Conservation (phyloP, 441 rosid genomes). For the Bruguiera hainesii region DNA sequence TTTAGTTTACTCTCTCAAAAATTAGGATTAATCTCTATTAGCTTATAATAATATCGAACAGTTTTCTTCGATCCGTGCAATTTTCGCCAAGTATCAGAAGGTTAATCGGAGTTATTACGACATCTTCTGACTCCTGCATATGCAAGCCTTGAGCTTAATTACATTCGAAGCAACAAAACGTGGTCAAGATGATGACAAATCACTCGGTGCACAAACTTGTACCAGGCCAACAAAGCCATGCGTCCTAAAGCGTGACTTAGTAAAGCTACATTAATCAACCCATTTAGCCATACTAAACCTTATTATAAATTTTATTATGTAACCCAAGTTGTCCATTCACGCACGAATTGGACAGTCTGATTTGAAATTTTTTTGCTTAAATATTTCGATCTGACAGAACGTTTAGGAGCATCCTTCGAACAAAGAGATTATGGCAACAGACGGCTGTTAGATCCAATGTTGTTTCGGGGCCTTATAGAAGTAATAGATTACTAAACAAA, state of each 20-base stretch:
- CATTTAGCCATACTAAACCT: not conserved
- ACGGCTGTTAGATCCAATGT: constrained; percentile 45
- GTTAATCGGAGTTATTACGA: constrained; percentile 12
- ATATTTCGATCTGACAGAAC: constrained; percentile 21
- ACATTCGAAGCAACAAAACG: not conserved
- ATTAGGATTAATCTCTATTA: too few relatives aligned
- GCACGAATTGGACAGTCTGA: not conserved
- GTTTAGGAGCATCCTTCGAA: constrained; percentile 40
- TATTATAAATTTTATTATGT: not conserved
- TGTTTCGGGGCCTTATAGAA: constrained; percentile 6
- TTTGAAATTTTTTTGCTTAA: not conserved
- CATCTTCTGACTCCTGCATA: constrained; percentile 15
- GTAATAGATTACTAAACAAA: constrained; percentile 15
- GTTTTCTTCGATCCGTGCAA: not conserved
- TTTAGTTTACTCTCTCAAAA: too few relatives aligned
- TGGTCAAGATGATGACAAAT: constrained; percentile 17
- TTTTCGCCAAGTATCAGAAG: not conserved
- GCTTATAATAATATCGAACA: too few relatives aligned
- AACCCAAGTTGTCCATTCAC: not conserved
- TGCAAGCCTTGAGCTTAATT: constrained; percentile 9
- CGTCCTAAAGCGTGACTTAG: constrained; percentile 18
- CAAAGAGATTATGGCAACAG: constrained; percentile 34
- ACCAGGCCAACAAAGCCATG: constrained; percentile 2
- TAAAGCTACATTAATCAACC: not conserved
- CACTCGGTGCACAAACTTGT: constrained; percentile 22